Base-by-base conservation (phyloP, 2,329 filamentous ascomycete genomes). In the Penicillium griseofulvum region DNA sequence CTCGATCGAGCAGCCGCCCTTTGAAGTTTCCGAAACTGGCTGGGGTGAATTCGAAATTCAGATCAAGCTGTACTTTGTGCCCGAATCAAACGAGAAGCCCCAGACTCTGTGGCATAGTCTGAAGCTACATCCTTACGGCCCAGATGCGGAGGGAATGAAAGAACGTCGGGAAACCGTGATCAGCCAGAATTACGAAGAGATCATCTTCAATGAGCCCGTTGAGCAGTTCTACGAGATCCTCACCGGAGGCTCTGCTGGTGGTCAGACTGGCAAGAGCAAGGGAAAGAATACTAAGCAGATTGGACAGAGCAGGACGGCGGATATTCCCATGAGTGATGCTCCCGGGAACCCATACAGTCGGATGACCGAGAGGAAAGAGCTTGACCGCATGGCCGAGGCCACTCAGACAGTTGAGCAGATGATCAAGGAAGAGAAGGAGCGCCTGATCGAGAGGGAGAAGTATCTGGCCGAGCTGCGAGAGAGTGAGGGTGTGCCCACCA, bases 31-130 rank as follows among this genome's bases (percentile, higher is more conserved):
- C 59, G 94, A 97, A 75, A 97, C 94, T 0, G 94, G 94, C 46
- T 99, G 95, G 90, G 94, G 94, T 68, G 94, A 97, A 76, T 99
- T 99, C 78, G 91, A 94, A 72, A 95, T 99, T 68, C 90, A 92
- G 60, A 88, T 99, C 71, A 91, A 96, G 70, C 82, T 99, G 42
- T 96, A 96, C 78, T 99, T 97, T 75, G 86, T 90, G 53, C 86
- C 89, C 53, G 89, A 95, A 70, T 89, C 87, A 36, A 87, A 85
- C 66, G 94, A 99, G 79, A 99, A 99, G 74, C 90, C 93, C 5
- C 90, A 96, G 75, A 95, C 92, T n/a, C 78, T 96, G 2, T 96
- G 94, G 79, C 94, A 97, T 74, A 91, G 91, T 68, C 79, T 99
- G 54, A 89, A 92, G 50, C 82, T 99, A 11, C 92, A 97, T 69